phyloP scores from a whole-genome alignment of 31 red algal genomes.

The Odonthalia washingtoniensis region DNA sequence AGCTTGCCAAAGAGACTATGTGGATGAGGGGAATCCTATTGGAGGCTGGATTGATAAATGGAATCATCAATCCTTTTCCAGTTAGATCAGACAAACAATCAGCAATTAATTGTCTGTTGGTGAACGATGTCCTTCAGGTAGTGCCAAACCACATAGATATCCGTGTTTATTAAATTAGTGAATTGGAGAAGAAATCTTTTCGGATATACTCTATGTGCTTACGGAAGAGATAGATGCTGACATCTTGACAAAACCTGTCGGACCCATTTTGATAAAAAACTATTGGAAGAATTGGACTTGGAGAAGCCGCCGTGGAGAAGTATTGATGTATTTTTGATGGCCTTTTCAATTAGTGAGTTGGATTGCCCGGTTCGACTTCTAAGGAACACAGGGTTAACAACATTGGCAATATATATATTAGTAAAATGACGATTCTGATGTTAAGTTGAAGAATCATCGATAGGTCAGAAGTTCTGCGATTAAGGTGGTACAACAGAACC shows the following conservation, averaged over 20 bases:
- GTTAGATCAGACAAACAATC: conserved; percentile 39
- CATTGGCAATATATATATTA: too few relatives aligned
- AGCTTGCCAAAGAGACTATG: conserved; percentile 31
- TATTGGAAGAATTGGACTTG: background rate
- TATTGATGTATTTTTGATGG: too few relatives aligned
- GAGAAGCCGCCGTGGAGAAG: too few relatives aligned
- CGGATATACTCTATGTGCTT: background rate
- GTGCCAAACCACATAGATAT: conserved; percentile 47
- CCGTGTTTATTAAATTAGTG: conserved; percentile 7
- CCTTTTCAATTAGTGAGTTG: too few relatives aligned
- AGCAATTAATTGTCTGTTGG: conserved; percentile 36
- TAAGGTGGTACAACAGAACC: too few relatives aligned
- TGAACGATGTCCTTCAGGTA: conserved; percentile 16
- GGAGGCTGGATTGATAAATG: conserved; percentile 8
- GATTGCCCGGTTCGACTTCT: too few relatives aligned
- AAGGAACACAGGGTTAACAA: too few relatives aligned
- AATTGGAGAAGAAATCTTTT: conserved; percentile 7
- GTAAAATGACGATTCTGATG: too few relatives aligned
- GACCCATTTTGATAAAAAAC: background rate
- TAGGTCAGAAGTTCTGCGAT: too few relatives aligned
- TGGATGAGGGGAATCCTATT: conserved; percentile 17
- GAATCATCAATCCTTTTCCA: background rate
- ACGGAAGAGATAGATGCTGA: conserved; percentile 7
- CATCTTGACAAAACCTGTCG: background rate
- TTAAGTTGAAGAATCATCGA: too few relatives aligned